phyloP scores from a whole-genome alignment of 2,329 filamentous ascomycete species.

The Pseudovirgaria hyperparasitica region DNA sequence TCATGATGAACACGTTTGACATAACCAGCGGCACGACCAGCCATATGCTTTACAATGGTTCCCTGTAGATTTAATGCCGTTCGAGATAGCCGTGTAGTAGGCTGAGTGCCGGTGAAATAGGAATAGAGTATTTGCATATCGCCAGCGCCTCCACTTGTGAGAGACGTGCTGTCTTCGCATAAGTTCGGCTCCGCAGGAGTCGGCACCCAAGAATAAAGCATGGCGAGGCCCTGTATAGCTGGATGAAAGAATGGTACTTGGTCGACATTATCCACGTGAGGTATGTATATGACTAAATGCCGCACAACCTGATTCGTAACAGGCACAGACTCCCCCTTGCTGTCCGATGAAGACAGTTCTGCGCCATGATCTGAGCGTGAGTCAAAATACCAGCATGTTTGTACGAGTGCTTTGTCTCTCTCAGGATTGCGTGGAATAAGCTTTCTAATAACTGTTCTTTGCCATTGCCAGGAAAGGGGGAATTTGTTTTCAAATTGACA shows the following conservation, averaged over 20 bases:
- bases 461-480: constrained; percentile 41
- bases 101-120: constrained; percentile 28
- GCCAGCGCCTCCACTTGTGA: constrained; percentile 12
- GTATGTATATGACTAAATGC: constrained; percentile 62
- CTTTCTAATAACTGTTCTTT: constrained; percentile 60
- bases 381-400: constrained; percentile 67
- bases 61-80: constrained; percentile 58
- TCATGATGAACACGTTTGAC: constrained; percentile 78
- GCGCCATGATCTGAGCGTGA: constrained; percentile 11
- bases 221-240: constrained; percentile 57
- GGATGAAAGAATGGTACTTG: constrained; percentile 85
- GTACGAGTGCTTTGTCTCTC: constrained; percentile 61
- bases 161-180: constrained; percentile 12
- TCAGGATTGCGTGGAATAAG: constrained; percentile 72
- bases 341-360: constrained; percentile 8
- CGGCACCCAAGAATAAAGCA: constrained; percentile 54
- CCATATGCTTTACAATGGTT: constrained; percentile 60
- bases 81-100: constrained; percentile 44
- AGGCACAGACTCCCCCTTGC: constrained; percentile 11
- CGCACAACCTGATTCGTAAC: constrained; percentile 17
- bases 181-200: constrained; percentile 7
- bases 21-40: constrained; percentile 53
- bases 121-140: constrained; percentile 39
- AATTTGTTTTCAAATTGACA: no score
- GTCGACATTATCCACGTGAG: constrained; percentile 49